phyloP scores from a whole-genome alignment of 208 protist species.

The Borovskyia barvae region DNA sequence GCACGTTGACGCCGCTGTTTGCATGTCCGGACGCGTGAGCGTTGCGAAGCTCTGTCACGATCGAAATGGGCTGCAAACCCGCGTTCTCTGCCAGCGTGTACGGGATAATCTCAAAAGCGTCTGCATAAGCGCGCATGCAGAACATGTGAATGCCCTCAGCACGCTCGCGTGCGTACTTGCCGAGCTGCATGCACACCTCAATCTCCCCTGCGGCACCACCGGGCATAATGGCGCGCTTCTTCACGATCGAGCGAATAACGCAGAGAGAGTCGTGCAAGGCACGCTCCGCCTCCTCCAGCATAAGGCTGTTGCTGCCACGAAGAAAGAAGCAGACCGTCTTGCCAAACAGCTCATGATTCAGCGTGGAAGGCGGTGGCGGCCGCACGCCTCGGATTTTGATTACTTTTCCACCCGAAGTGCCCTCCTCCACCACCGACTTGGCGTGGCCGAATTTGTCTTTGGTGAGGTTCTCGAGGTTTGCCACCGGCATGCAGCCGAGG shows the following conservation, averaged over 20 bases:
- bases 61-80: constrained; percentile 96
- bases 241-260: constrained; percentile 99
- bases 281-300: constrained; percentile 98
- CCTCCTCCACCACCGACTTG: constrained; percentile 94
- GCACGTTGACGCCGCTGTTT: constrained; percentile 95
- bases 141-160: constrained; percentile 86
- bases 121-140: constrained; percentile 96
- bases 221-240: constrained; percentile 94
- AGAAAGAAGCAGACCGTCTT: constrained; percentile 97
- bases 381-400: constrained; percentile 95
- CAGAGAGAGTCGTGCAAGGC: constrained; percentile 99
- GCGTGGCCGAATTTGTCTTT: constrained; percentile 97
- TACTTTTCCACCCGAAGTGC: constrained; percentile 87
- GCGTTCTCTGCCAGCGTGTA: constrained; percentile 99
- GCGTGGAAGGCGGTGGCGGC: constrained; percentile 35
- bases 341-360: constrained; percentile 66
- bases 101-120: constrained; percentile 98
- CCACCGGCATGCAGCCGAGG: constrained; percentile 96
- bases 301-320: constrained; percentile 95
- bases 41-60: constrained; percentile 98
- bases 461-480: constrained; percentile 95
- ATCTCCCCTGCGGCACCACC: constrained; percentile 98
- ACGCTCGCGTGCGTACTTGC: constrained; percentile 86
- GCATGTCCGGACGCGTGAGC: constrained; percentile 91
- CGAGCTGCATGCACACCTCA: constrained; percentile 92